phyloP scores from a whole-genome alignment of 768 basidiomycete species.

The Suillus ampliporus region DNA sequence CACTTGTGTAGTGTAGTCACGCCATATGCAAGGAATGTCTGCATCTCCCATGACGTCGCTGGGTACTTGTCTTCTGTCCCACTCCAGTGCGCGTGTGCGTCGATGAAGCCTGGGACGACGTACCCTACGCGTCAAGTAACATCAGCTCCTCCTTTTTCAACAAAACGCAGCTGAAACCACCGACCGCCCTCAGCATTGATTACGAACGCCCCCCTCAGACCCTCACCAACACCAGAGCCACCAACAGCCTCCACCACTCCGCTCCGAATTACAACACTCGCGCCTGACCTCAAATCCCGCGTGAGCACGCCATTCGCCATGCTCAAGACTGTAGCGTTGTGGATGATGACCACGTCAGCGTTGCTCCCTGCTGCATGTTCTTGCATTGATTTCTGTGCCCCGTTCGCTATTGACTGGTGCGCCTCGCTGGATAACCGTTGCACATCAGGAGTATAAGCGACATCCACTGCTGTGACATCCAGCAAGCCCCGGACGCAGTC shows the following conservation, averaged over 20 bases:
- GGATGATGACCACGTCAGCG: constrained; percentile 57
- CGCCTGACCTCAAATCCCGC: constrained; percentile 57
- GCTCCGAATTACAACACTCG: constrained; percentile 55
- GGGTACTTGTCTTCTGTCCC: constrained; percentile 60
- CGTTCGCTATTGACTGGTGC: constrained; percentile 7
- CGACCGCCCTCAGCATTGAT: constrained; percentile 69
- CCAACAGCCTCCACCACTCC: constrained; percentile 64
- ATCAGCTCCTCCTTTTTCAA: neutral
- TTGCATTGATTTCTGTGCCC: constrained; percentile 13
- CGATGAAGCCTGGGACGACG: constrained; percentile 74
- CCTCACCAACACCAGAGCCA: constrained; percentile 34
- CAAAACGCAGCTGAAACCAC: constrained; percentile 17
- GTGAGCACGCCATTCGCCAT: constrained; percentile 61
- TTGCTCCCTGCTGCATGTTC: constrained; percentile 13
- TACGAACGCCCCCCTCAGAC: constrained; percentile 48
- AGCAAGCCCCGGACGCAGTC: constrained; percentile 61
- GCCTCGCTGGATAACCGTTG: constrained; percentile 62
- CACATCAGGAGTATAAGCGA: constrained; percentile 67
- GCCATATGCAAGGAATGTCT: constrained; percentile 77
- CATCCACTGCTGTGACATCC: constrained; percentile 61
- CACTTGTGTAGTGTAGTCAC: constrained; percentile 81
- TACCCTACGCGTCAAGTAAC: constrained; percentile 47
- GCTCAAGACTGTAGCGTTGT: constrained; percentile 72
- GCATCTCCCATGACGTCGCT: constrained; percentile 74
- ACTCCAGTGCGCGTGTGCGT: constrained; percentile 78